These are phyloP conservation scores for Ceratocystis eucalypticola DNA, from an alignment of 2,329 filamentous ascomycete species.

Conservation along the genomic window DNA sequence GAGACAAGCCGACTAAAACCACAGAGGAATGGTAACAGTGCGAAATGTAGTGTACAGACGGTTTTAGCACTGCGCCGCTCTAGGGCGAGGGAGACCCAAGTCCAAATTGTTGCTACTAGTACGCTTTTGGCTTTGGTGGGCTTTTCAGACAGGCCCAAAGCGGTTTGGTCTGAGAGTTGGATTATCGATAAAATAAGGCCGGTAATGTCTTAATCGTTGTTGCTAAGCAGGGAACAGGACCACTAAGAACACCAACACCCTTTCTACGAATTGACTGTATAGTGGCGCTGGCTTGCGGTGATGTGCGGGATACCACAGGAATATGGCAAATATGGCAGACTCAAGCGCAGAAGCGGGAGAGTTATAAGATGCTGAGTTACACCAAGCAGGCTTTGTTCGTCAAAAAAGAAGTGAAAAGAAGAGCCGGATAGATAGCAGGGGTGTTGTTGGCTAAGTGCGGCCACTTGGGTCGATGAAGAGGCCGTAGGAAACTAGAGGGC, in stretches of 20 bases:
- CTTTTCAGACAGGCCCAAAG: conserved; percentile 7
- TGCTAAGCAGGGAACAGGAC: conserved; percentile 3
- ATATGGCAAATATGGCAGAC: neutral
- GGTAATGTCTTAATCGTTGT: conserved; percentile 1
- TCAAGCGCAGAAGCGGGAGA: neutral
- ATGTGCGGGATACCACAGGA: neutral
- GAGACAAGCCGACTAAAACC: conserved; percentile 8
- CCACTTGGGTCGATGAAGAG: neutral
- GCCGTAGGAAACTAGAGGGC: neutral
- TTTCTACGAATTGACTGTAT: neutral
- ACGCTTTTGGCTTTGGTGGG: conserved; percentile 11
- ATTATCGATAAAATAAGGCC: conserved; percentile 9
- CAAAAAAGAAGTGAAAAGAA: neutral
- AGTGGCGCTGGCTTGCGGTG: neutral
- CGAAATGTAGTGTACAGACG: neutral
- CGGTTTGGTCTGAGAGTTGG: conserved; percentile 3
- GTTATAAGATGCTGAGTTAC: neutral
- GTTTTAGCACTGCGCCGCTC: neutral
- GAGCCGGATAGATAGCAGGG: neutral
- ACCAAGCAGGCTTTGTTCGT: neutral
- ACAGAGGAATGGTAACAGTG: conserved; percentile 13
- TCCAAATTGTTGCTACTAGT: conserved; percentile 5
- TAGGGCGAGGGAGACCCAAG: neutral
- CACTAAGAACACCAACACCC: conserved; percentile 2
- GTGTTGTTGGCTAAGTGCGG: neutral